Base-by-base conservation (phyloP, 176 grass and related monocot genomes). In the Saccharum spontaneum region DNA sequence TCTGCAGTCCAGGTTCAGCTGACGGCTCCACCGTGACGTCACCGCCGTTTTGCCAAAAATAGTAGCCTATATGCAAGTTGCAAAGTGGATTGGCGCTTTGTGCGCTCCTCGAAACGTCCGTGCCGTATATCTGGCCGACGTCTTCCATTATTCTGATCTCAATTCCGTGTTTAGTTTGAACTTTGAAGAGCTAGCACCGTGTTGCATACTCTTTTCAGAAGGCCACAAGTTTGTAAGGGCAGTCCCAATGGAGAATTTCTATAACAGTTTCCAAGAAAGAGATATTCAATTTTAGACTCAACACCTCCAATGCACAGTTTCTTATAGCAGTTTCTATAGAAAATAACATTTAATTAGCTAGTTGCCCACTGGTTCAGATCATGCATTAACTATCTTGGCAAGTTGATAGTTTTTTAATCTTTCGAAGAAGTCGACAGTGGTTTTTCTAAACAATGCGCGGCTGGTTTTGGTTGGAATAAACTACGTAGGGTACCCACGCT, bases 1-100 rank as follows among this genome's bases (percentile, higher is more conserved):
- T 78, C 79, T 37, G 36, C 22, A 10, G 87, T 86, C 75, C 69
- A 83, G 83, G 82, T 92, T 92, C 87, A 83, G 79, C 74, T 71
- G 74, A 86, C 55, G 79, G 46, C 75, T 46, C 75, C 59, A 61
- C 48, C 5, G 1, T 75, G 75, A 69, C 84, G 74, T 83, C 88
- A 87, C 44, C 37, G 66, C 54, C 49, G 36, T 38, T 7, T 67
- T 10, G 57, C 79, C 67, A 37, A 28, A 86, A 28, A 59, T 59
- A 86, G 79, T 57, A 86, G 36, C 78, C 78, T 50, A 66, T 7
- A 73, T 12, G 46, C 76, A 67, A 59, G 33, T 52, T 76, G 61
- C 33, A 59, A 82, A 60, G 67, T 79, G 68, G 20, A 14, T 52
- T 23, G 33, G 20, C 22, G 43, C 31, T 37, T 63, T n/a, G 39